Conservation (phyloP, 106 monocot genomes). For the Allium sativum region DNA sequence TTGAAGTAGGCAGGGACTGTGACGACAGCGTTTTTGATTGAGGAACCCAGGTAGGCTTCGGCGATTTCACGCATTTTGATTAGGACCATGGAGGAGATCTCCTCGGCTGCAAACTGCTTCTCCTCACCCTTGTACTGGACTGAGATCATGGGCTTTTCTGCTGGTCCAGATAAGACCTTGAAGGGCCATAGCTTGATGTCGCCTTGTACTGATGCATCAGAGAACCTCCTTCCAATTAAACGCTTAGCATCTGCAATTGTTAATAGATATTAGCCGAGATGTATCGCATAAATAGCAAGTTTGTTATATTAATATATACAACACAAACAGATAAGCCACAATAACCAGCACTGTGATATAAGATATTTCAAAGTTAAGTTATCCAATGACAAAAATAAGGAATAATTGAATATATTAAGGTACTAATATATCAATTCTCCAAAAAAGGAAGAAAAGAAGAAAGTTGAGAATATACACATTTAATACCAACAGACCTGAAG, state of each 20-base stretch:
- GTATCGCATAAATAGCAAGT: not conserved
- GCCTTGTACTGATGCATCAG: slow-evolving; percentile 22
- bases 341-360: not conserved
- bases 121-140: slow-evolving; percentile 33
- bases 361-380: not conserved
- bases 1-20: slow-evolving; percentile 39
- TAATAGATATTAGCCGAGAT: not conserved
- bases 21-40: slow-evolving; percentile 25
- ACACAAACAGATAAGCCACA: not conserved
- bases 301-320: not conserved
- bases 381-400: too few species aligned
- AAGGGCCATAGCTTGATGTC: slow-evolving; percentile 37
- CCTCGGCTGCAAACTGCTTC: slow-evolving; percentile 28
- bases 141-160: slow-evolving; percentile 38
- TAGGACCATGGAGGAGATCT: slow-evolving; percentile 29
- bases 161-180: slow-evolving; percentile 33
- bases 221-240: slow-evolving; percentile 27
- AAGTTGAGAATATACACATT: too few species aligned
- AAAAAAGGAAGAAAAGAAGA: too few species aligned
- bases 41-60: slow-evolving; percentile 24
- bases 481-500: too few species aligned
- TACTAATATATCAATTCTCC: too few species aligned
- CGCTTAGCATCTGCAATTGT: slow-evolving; percentile 20
- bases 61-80: slow-evolving; percentile 26
- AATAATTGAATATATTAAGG: too few species aligned